Base-by-base conservation (phyloP, 345 rosid species). In the Leavenworthia alabamica region DNA sequence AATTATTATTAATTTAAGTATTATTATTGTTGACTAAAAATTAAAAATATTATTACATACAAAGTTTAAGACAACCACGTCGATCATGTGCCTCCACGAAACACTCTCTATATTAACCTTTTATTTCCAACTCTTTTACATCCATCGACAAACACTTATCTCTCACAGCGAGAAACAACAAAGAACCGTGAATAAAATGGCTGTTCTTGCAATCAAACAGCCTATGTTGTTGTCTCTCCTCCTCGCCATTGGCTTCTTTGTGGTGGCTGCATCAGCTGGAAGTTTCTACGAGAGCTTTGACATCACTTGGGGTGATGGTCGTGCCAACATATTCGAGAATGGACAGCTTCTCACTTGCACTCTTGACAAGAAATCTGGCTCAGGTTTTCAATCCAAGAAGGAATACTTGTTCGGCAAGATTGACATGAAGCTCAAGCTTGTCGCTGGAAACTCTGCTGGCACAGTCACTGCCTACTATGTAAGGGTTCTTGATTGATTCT, bases 401-500 rank as follows among this genome's bases (percentile, higher is more conserved):
- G 78, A 76, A 28, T 81, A 56, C 46, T 32, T 81, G 11, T 78
- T 32, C 23, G 77, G 80, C 31, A 75, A 73, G 73, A 59, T 81
- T 35, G 77, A 78, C 41, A 70, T 75, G 75, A 77, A 74, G 40
- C 64, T 82, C 60, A 82, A 80, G 57, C 85, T 82, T 24, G 79
- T 80, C 15, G 31, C 75, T 20, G 81, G 88, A 22, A 76, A 82
- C 63, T 72, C 79, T 2, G 77, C 79, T 40, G 77, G 79, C 3
- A 70, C 78, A 5, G 74, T 75, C 22, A 45, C 77, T 26, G 63
- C 88, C 16, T 82, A 60, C 68, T 80, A 80, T 23, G 88, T 82
- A 74, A 3, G 65, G 10, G 23, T 0, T 56, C 24, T 36, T 43
- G 2, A 23, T 14, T 62, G 20, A 46, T 47, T 59, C 2, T 29